Evolutionary conservation across 2,329 filamentous ascomycete genomes (phyloP).

Genomic region (Exophiala xenobiotica): DNA sequence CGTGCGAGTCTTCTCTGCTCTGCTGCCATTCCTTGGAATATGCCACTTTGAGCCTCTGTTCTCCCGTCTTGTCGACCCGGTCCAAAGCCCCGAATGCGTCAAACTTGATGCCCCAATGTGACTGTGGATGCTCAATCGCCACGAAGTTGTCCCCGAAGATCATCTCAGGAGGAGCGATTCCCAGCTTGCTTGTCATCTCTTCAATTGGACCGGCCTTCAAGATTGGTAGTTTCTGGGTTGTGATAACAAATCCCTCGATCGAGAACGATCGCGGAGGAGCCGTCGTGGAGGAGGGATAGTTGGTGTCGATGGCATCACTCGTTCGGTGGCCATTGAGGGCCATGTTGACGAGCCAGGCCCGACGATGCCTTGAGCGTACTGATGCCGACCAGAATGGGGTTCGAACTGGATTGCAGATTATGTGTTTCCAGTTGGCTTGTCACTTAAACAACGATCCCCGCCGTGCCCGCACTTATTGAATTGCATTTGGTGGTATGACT

Average conservation of each 20-base stretch:
- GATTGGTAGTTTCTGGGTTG: conserved; percentile 88
- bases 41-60: conserved; percentile 86
- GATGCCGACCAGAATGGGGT: too few species aligned
- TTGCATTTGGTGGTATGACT: too few species aligned
- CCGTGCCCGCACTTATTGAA: too few species aligned
- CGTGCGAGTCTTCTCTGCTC: conserved; percentile 71
- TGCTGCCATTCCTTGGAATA: conserved; percentile 87
- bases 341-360: conserved; percentile 18
- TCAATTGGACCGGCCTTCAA: conserved; percentile 90
- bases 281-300: conserved; percentile 52
- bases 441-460: too few species aligned
- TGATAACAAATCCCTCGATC: conserved; percentile 70
- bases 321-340: conserved; percentile 24
- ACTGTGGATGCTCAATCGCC: conserved; percentile 67
- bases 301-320: conserved; percentile 45
- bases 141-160: conserved; percentile 97
- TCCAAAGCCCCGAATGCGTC: conserved; percentile 85
- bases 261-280: conserved; percentile 55
- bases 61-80: conserved; percentile 88
- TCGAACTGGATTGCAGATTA: too few species aligned
- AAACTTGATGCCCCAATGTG: conserved; percentile 78
- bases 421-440: too few species aligned
- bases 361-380: too few species aligned
- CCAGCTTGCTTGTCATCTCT: conserved; percentile 72
- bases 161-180: conserved; percentile 94